phyloP scores from a whole-genome alignment of 106 monocot genomes.

The Amphibolis antarctica region DNA sequence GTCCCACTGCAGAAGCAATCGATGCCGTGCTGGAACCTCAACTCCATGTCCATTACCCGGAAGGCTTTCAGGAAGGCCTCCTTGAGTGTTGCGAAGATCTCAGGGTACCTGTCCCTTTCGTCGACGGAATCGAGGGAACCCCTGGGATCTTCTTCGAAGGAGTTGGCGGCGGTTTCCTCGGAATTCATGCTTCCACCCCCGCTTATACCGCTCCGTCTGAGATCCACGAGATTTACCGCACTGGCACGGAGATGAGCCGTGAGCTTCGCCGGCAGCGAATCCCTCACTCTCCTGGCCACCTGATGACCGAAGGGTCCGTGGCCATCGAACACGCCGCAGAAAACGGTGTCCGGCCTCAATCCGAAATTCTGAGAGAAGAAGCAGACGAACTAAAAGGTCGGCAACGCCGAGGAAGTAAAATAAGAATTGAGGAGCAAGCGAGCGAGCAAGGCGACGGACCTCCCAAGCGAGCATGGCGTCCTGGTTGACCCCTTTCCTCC shows the following conservation, averaged over 20 bases:
- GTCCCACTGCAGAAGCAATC: conserved; percentile 48
- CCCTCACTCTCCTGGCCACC: conserved; percentile 71
- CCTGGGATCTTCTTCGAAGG: conserved; percentile 11
- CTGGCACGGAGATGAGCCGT: conserved; percentile 25
- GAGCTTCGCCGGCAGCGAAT: conserved; percentile 49
- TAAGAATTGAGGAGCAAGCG: background rate
- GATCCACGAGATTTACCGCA: background rate
- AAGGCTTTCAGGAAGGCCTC: conserved; percentile 30
- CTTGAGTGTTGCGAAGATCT: conserved; percentile 15
- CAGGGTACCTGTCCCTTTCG: conserved; percentile 12
- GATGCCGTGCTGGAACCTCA: conserved; percentile 24
- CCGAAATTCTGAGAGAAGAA: conserved; percentile 41
- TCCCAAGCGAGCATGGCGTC: conserved; percentile 64
- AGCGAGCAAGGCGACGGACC: conserved; percentile 13
- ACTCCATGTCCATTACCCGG: conserved; percentile 33
- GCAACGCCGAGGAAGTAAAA: background rate
- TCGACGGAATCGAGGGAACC: conserved; percentile 1
- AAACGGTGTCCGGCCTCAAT: conserved; percentile 39
- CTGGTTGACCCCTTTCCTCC: conserved; percentile 52
- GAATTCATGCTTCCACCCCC: conserved; percentile 6
- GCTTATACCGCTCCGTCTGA: conserved; percentile 1
- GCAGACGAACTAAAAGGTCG: background rate
- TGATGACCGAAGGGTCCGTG: conserved; percentile 80
- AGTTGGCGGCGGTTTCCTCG: background rate
- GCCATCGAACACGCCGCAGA: conserved; percentile 84